phyloP scores from a whole-genome alignment of 768 basidiomycete species.

The Panellus pusillus region DNA sequence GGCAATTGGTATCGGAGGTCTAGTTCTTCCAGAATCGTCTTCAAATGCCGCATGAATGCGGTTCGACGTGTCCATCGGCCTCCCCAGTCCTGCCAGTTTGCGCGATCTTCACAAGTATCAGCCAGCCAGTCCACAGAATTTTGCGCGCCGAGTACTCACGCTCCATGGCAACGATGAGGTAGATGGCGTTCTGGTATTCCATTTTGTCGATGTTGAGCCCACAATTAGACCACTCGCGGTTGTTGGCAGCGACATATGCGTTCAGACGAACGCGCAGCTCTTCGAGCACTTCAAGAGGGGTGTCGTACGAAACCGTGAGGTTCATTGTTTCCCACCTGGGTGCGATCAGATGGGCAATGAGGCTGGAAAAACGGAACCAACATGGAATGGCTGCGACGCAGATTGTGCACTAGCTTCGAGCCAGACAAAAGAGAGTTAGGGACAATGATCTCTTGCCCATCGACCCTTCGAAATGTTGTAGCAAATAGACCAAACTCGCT shows the following conservation, averaged over 20 bases:
- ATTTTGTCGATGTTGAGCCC: slow-evolving; percentile 74
- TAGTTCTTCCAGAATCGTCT: slow-evolving; percentile 69
- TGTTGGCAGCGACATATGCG: slow-evolving; percentile 61
- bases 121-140: neutral
- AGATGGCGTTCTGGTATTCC: slow-evolving; percentile 73
- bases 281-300: slow-evolving; percentile 70
- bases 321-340: slow-evolving; percentile 67
- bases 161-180: slow-evolving; percentile 68
- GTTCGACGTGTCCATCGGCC: slow-evolving; percentile 76
- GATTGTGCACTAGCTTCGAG: slow-evolving; percentile 75
- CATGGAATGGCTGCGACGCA: slow-evolving; percentile 75
- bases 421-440: slow-evolving; percentile 72
- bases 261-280: slow-evolving; percentile 59
- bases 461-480: slow-evolving; percentile 76
- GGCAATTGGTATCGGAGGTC: slow-evolving; percentile 72
- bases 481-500: slow-evolving; percentile 81
- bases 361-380: slow-evolving; percentile 31
- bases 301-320: slow-evolving; percentile 65
- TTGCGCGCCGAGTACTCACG: slow-evolving; percentile 42
- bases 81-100: slow-evolving; percentile 89
- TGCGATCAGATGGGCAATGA: neutral
- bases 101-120: slow-evolving; percentile 49
- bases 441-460: slow-evolving; percentile 77
- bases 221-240: slow-evolving; percentile 70
- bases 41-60: slow-evolving; percentile 73